These are phyloP conservation scores for Cordyceps militaris DNA, from an alignment of 2,329 filamentous ascomycete species.

Conservation along the genomic window DNA sequence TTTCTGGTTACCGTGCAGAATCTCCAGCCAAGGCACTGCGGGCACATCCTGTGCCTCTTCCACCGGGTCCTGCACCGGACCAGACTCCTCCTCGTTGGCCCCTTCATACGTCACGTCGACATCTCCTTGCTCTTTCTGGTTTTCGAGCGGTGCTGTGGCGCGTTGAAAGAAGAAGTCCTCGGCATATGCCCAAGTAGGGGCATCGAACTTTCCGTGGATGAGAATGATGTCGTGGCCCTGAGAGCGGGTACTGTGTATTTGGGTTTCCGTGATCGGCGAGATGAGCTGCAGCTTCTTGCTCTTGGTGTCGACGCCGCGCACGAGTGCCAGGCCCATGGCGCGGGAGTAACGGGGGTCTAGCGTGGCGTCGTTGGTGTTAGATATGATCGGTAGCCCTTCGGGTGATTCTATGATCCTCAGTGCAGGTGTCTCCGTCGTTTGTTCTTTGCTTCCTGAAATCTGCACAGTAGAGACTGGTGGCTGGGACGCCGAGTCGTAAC, in stretches of 20 bases:
- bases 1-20: conserved; percentile 46
- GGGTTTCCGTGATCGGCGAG: conserved; percentile 45
- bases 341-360: conserved; percentile 54
- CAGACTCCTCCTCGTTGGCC: conserved; percentile 21
- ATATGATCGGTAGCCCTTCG: conserved; percentile 56
- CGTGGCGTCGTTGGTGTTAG: conserved; percentile 43
- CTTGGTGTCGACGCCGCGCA: conserved; percentile 60
- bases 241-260: conserved; percentile 33
- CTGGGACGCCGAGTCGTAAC: not conserved
- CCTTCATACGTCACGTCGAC: conserved; percentile 23
- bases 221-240: conserved; percentile 49
- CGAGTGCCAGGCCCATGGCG: conserved; percentile 56
- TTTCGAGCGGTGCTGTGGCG: conserved; percentile 14
- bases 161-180: conserved; percentile 49
- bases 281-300: conserved; percentile 54
- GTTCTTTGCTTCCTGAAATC: not conserved
- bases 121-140: conserved; percentile 8
- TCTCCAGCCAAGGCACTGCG: conserved; percentile 52
- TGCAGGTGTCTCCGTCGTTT: conserved; percentile 10
- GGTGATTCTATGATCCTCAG: conserved; percentile 28
- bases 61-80: conserved; percentile 21
- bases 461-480: not conserved
- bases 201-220: conserved; percentile 61
- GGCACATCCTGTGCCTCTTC: conserved; percentile 19
- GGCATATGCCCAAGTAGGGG: conserved; percentile 62